These are phyloP conservation scores for Diplosphaera chodatii DNA, from an alignment of 139 green algal species.

Conservation along the genomic window DNA sequence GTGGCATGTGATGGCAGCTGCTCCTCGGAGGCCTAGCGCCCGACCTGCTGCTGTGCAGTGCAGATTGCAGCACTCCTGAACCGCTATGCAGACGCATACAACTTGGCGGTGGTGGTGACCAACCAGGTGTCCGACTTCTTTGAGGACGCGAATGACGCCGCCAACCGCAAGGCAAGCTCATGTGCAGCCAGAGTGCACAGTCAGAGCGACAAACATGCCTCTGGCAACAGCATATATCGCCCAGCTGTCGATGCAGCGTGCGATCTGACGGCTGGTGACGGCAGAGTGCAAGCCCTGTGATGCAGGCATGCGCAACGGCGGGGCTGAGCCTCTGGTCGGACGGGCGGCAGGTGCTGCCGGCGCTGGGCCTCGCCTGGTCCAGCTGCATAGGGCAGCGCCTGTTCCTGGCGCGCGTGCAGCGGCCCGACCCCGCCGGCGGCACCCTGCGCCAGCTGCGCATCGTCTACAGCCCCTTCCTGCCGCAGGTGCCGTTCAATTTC, in stretches of 20 bases:
- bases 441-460: constrained; percentile 32
- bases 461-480: constrained; percentile 52
- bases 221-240: too few relatives aligned
- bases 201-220: too few relatives aligned
- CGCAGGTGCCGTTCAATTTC: too few relatives aligned
- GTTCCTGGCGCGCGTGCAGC: constrained; percentile 36
- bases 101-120: constrained; percentile 54
- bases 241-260: too few relatives aligned
- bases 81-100: constrained; percentile 31
- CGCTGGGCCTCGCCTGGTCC: constrained; percentile 67
- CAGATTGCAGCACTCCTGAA: constrained; percentile 32
- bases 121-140: constrained; percentile 61
- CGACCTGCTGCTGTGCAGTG: too few relatives aligned
- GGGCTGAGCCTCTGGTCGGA: constrained; percentile 34
- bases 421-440: not conserved
- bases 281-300: too few relatives aligned
- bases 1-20: too few relatives aligned
- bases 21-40: too few relatives aligned
- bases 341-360: constrained; percentile 51
- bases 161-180: not conserved
- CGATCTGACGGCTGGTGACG: too few relatives aligned
- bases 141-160: not conserved
- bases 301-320: constrained; percentile 14
- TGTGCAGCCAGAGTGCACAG: too few relatives aligned
- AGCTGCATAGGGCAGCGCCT: constrained; percentile 67